A percentile compares a stretch with the other conserved stretches of the same genome.
Evolutionary conservation across 768 basidiomycete genomes (phyloP).

Genomic region (Strobilomyces dryophilus): DNA sequence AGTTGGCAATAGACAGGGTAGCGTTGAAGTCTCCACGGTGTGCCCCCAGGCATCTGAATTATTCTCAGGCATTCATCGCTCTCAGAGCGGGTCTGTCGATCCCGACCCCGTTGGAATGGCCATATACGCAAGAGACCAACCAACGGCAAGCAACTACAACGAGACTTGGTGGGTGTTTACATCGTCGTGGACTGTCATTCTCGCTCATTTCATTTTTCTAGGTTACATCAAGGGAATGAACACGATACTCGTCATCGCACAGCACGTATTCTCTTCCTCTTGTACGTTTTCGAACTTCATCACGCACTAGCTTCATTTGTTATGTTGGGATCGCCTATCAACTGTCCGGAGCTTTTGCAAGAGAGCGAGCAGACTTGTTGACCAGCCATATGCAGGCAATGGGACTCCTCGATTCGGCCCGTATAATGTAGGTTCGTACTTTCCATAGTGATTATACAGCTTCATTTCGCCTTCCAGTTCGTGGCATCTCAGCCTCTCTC

Average conservation of each 20-base stretch:
- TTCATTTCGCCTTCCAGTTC: slow-evolving; percentile 26
- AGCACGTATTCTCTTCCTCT: slow-evolving; percentile 39
- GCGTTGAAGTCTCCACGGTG: not conserved
- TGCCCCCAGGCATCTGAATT: not conserved
- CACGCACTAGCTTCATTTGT: slow-evolving; percentile 50
- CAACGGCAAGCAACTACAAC: slow-evolving; percentile 51
- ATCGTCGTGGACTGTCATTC: not conserved
- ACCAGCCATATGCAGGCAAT: slow-evolving; percentile 77
- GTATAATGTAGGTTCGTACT: slow-evolving; percentile 44
- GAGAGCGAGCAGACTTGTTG: slow-evolving; percentile 59
- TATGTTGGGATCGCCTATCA: slow-evolving; percentile 77
- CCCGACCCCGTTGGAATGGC: slow-evolving; percentile 66
- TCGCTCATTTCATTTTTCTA: slow-evolving; percentile 22
- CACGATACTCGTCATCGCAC: slow-evolving; percentile 58
- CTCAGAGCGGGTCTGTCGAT: slow-evolving; percentile 54
- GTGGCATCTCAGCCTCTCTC: slow-evolving; percentile 66
- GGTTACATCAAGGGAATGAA: slow-evolving; percentile 63
- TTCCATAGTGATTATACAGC: not conserved
- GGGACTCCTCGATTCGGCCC: slow-evolving; percentile 70
- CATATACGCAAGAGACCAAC: slow-evolving; percentile 65
- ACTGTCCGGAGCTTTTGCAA: slow-evolving; percentile 64
- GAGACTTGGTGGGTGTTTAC: slow-evolving; percentile 47
- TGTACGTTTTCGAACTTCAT: not conserved
- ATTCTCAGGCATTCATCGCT: slow-evolving; percentile 62
- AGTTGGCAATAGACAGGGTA: slow-evolving; percentile 74